These are phyloP conservation scores for Aspergillus sojae DNA, from an alignment of 2,329 filamentous ascomycete species.

Conservation along the genomic window DNA sequence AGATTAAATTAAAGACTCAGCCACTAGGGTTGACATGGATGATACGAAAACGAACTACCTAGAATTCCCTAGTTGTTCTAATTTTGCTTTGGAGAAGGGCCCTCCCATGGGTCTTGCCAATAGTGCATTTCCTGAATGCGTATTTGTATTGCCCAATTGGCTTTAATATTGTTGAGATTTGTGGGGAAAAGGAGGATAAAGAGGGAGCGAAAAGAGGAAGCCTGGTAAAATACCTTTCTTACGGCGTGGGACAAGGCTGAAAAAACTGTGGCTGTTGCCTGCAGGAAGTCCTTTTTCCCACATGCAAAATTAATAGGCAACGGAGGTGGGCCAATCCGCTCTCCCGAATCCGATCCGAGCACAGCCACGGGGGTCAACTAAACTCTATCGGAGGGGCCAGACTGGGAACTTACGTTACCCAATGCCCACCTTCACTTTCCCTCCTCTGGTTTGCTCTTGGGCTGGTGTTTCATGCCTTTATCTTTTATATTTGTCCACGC, in stretches of 20 bases:
- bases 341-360: neutral
- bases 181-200: neutral
- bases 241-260: neutral
- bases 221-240: neutral
- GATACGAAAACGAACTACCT: neutral
- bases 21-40: neutral
- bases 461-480: neutral
- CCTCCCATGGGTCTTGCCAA: neutral
- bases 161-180: neutral
- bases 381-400: constrained; percentile 6
- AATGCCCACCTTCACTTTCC: neutral
- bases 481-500: neutral
- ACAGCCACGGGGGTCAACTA: neutral
- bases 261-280: constrained; percentile 4
- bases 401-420: constrained; percentile 4
- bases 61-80: neutral
- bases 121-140: neutral
- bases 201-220: neutral
- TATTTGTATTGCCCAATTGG: neutral
- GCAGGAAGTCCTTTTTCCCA: neutral
- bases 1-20: neutral
- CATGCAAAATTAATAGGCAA: neutral
- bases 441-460: neutral
- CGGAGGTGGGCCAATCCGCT: constrained; percentile 1
- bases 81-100: neutral